Evolutionary conservation across 441 rosid species (phyloP).

Genomic region (Erysimum cheiri): DNA sequence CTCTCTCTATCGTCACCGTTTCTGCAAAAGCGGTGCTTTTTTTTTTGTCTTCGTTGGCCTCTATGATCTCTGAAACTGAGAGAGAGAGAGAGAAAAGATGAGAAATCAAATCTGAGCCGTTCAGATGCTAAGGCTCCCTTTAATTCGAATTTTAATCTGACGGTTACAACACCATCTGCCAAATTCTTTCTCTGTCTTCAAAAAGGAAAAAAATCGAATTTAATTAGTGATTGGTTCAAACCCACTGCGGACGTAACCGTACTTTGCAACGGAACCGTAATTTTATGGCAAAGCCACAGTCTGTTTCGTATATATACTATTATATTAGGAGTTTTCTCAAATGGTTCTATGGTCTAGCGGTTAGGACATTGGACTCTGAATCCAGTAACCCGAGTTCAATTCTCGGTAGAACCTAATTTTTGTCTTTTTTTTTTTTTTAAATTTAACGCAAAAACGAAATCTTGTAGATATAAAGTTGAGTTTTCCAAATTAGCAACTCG

Average conservation of each 20-base stretch:
- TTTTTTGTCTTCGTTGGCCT: conserved; percentile 44
- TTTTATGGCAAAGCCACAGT: neutral
- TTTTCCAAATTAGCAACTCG: too few relatives aligned
- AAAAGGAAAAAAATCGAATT: neutral
- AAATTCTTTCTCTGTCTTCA: neutral
- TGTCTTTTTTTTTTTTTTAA: too few relatives aligned
- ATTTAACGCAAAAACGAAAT: neutral
- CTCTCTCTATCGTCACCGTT: conserved; percentile 40
- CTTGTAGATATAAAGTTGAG: too few relatives aligned
- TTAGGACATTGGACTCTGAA: conserved; percentile 53
- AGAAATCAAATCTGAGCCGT: conserved; percentile 47
- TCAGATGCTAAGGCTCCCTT: conserved; percentile 20
- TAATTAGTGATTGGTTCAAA: neutral
- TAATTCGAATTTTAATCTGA: conserved; percentile 47
- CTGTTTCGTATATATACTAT: rapidly evolving
- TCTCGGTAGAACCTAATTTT: conserved; percentile 53
- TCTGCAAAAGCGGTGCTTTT: conserved; percentile 45
- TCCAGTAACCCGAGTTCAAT: conserved; percentile 54
- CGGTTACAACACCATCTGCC: conserved; percentile 32
- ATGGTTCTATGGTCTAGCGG: conserved; percentile 51
- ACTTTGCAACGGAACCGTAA: neutral
- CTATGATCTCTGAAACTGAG: conserved; percentile 34
- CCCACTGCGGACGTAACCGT: conserved; percentile 24
- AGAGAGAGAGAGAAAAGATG: conserved; percentile 7
- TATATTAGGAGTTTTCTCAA: rapidly evolving